Percentiles rank a stretch among this genome's conserved stretches.
These are phyloP conservation scores for Xylaria nigripes DNA, from an alignment of 495 filamentous ascomycete species.

Conservation along the genomic window DNA sequence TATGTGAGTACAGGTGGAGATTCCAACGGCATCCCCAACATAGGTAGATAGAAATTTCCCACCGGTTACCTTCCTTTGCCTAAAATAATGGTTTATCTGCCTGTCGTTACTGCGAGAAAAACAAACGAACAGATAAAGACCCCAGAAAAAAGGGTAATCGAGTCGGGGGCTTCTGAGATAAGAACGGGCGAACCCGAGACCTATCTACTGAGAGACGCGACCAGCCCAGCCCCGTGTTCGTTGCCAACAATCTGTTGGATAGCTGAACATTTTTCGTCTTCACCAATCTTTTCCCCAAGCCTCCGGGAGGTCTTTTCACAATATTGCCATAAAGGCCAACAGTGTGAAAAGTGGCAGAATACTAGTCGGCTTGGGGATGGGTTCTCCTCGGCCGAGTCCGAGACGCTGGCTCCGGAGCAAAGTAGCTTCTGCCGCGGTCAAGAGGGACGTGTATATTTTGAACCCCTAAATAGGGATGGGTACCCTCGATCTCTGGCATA, in stretches of 20 bases:
- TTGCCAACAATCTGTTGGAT: conserved; percentile 8
- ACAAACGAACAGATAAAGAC: conserved; percentile 7
- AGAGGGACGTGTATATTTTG: conserved; percentile 4
- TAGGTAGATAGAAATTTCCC: conserved; percentile 15
- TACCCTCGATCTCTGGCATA: conserved; percentile 21
- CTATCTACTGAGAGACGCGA: conserved; percentile 38
- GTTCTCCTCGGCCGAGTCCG: conserved; percentile 45
- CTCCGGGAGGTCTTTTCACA: conserved; percentile 20
- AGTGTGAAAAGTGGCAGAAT: conserved; percentile 19
- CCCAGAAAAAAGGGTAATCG: conserved; percentile 23
- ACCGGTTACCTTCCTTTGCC: conserved; percentile 22
- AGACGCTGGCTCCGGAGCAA: conserved; percentile 49
- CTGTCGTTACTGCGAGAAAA: conserved; percentile 14
- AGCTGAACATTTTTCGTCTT: conserved; percentile 9
- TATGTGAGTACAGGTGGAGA: conserved; percentile 12
- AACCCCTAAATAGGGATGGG: not conserved
- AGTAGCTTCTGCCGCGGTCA: conserved; percentile 33
- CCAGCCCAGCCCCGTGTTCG: conserved; percentile 34
- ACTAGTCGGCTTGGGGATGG: conserved; percentile 21
- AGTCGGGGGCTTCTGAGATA: conserved; percentile 31
- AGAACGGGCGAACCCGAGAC: conserved; percentile 28
- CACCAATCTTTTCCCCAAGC: conserved; percentile 23
- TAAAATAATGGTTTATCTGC: conserved; percentile 8
- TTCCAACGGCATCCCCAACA: conserved; percentile 18
- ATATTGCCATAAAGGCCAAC: not conserved